Evolutionary conservation across 495 filamentous ascomycete genomes (phyloP).

Genomic region (Echria macrotheca): DNA sequence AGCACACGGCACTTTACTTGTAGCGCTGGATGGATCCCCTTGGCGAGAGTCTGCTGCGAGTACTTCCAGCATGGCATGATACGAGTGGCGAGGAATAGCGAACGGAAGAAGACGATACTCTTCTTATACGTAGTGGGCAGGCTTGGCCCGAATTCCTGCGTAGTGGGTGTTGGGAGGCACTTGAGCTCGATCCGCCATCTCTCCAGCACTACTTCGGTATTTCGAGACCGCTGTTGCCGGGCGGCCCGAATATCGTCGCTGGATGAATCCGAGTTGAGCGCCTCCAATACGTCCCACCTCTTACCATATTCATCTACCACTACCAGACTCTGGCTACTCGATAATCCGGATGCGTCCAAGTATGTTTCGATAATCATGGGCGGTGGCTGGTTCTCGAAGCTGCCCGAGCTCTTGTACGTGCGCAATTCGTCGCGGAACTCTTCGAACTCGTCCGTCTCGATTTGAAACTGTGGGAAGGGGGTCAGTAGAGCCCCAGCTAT

Average conservation of each 20-base stretch:
- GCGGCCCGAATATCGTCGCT: slow-evolving; percentile 43
- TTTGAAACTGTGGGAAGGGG: slow-evolving; percentile 88
- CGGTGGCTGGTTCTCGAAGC: slow-evolving; percentile 70
- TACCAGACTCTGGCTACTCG: slow-evolving; percentile 79
- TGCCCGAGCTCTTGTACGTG: slow-evolving; percentile 73
- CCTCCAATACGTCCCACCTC: slow-evolving; percentile 85
- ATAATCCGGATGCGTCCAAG: slow-evolving; percentile 73
- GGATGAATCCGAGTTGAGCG: slow-evolving; percentile 60
- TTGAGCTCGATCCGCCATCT: slow-evolving; percentile 83
- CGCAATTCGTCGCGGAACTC: slow-evolving; percentile 72
- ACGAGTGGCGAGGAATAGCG: slow-evolving; percentile 78
- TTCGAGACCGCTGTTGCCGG: slow-evolving; percentile 30
- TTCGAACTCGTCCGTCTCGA: slow-evolving; percentile 89
- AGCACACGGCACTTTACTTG: slow-evolving; percentile 75
- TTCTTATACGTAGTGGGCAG: slow-evolving; percentile 94
- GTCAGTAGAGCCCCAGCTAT: too few species aligned
- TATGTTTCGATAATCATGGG: slow-evolving; percentile 88
- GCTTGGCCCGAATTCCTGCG: slow-evolving; percentile 59
- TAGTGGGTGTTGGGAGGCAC: slow-evolving; percentile 39
- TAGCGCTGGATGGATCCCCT: slow-evolving; percentile 57
- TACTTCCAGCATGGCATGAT: slow-evolving; percentile 88
- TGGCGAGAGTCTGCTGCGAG: slow-evolving; percentile 61
- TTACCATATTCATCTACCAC: slow-evolving; percentile 83
- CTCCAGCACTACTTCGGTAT: slow-evolving; percentile 74
- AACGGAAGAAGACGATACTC: slow-evolving; percentile 87